Evolutionary conservation across 2,329 filamentous ascomycete species (phyloP), one percentile per base, ranked within the genome.

Genomic region (Aureobasidium melanogenum): DNA sequence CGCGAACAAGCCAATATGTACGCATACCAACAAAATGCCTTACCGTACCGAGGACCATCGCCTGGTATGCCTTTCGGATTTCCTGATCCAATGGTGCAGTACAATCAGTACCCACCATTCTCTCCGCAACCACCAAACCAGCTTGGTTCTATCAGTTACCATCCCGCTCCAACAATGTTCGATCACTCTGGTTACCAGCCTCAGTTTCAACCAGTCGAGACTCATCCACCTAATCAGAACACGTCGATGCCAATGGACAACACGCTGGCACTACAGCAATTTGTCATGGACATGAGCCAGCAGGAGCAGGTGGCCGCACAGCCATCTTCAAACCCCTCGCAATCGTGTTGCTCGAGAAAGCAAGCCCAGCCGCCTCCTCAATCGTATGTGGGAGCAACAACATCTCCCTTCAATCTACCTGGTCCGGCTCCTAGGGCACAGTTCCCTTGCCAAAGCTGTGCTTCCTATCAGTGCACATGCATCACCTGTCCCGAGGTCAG

Each of bases 401-500:
- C 34, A 19, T 26, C 44, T 47, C 7, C 19, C 6, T 54, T 22
- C 50, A 39, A 41, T 24, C n/a, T 64, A 32, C 47, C 63, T 43
- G 26, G 26, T 19, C 14, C 55, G 28, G 24, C 19, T 46, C 30
- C 63, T 55, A 26, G 26, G 7, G 7, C 36, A 4, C 63, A 64
- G 30, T 64, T 63, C 19, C 62, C 62, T 3, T 64, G 63, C 43
- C 22, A 55, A 14, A 48, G 47, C 17, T 64, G 63, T 41, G 61
- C 61, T 5, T 64, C 63, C 5, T 62, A 32, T n/a, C 22, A 59
- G 2, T 64, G 63, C 39, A 60, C 54, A 9, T 64, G 63, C 38
- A 12, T 51, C 3, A 57, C 55, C 22, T 64, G 63, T 38, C 63
- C 63, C 5, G 62, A 63, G 19, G 58, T 60, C 22, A 63, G 63